Base-by-base conservation (phyloP, 805 yeast species). In the Candida xiaguanensis region DNA sequence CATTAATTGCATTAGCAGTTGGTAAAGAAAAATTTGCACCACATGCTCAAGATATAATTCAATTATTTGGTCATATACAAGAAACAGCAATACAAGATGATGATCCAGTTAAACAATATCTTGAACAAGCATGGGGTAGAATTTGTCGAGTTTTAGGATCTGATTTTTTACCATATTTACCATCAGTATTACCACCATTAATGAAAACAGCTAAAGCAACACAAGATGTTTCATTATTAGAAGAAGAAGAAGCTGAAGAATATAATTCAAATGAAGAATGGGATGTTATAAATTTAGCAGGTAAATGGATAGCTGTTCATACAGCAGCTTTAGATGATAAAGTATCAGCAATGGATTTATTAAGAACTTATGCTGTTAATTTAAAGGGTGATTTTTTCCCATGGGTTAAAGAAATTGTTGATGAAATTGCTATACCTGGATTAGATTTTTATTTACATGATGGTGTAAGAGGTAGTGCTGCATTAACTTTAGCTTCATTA, bases 51-150 rank as follows among this genome's bases (percentile, higher is more conserved):
- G 88, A 85, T 50, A 65, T 91, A 42, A 81, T 89, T 37, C 77
- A 78, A 48, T 65, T 85, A 18, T 81, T 88, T 50, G 85, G 81
- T 12, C 65, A 71, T 18, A 80, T 90, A 45, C 98, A 93, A 65
- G 70, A 72, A 40, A 61, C 71, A 19, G 65, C 70, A 3, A 56
- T 67, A 22, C 77, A 74, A 41, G 72, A 75, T n/a, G 97, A 90
- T 55, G 97, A 90, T 56, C 95, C 96, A 12, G 83, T 93, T 13
- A 85, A 78, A 50, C 75, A 86, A 34, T 90, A 87, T 52, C 71
- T 93, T 47, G 95, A 88, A 50, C 95, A 87, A 58, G 96, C 95
- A 32, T 93, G 99, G 99, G 88, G 93, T 40, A 79, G 98, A 53
- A 75, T 93, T 32, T 93, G 99, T 58, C 76, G 84, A 49, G 78